A percentile compares a stretch with the other conserved stretches of the same genome.
Evolutionary conservation across 345 rosid genomes (phyloP).

Genomic region (Arabidopsis arenosa): DNA sequence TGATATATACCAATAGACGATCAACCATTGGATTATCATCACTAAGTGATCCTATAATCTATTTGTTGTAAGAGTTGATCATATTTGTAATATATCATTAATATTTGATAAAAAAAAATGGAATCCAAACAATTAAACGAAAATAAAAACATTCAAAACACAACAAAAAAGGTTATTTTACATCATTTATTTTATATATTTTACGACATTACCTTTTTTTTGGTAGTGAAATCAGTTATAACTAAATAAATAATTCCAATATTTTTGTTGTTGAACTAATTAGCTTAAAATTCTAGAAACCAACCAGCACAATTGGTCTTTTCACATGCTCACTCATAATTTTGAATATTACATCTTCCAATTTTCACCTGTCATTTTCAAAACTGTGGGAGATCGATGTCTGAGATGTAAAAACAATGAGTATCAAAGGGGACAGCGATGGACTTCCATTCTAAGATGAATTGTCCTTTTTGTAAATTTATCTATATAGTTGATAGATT

Average conservation of each 20-base stretch:
- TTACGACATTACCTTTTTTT: too few species aligned
- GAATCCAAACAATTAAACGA: not conserved
- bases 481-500: not conserved
- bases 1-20: not conserved
- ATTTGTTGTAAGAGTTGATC: not conserved
- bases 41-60: not conserved
- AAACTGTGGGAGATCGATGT: constrained; percentile 33
- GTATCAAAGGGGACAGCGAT: constrained; percentile 27
- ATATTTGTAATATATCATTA: not conserved
- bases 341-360: constrained; percentile 7
- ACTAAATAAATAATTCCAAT: not conserved
- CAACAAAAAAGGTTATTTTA: too few species aligned
- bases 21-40: not conserved
- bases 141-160: too few species aligned
- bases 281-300: not conserved
- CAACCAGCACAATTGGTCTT: not conserved
- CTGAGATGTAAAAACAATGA: constrained; percentile 36
- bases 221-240: not conserved
- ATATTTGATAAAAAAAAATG: not conserved
- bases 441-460: constrained; percentile 38
- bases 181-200: too few species aligned
- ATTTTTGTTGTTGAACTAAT: not conserved
- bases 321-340: not conserved
- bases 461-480: constrained; percentile 26
- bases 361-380: constrained; percentile 22